Evolutionary conservation across 2,329 filamentous ascomycete species (phyloP), one percentile per base, ranked within the genome.

Genomic region (Exophiala phaeomuriformis): DNA sequence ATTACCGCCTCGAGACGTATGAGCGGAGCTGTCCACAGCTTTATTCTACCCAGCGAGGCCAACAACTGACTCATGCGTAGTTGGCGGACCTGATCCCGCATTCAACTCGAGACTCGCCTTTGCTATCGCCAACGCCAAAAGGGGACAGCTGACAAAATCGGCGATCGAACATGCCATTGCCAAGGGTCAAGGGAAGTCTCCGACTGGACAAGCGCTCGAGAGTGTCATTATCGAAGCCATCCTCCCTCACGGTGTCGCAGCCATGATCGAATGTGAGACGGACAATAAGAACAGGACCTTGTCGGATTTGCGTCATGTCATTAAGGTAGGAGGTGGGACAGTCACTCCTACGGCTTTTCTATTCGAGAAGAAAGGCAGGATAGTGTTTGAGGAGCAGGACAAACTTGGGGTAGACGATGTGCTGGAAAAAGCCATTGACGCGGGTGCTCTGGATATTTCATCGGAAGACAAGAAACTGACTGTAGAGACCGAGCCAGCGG

Each of bases 101-200:
- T 72, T 78, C 64, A 97, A 97, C 67, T 78, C 88, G 1, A 83
- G 85, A 59, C 78, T 98, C 45, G 86, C 85, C 27, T 75, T 82
- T 30, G 79, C 86, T 9, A 81, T 97, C 52, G 71, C 79, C 12
- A 81, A 79, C 49, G 91, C 91, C 41, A 96, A 93, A 73, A 90
- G 90, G 74, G 84, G 82, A 55, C 87, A 86, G 60, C 84, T 95
- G 45, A 88, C 90, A 1, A 96, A 96, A 71, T 75, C 82, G 19
- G 78, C 82, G 1, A 95, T 97, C 62, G 90, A 97, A 69, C 77
- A 78, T 9, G 90, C 93, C 50, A 84, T 98, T 61, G 87, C 89
- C 9, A 84, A 90, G 44, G 93, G 93, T 1, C 90, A 96, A 68
- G 91, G 93, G 40, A 80, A 85, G 59, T 90, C 90, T 28, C 72